phyloP scores from a whole-genome alignment of 768 basidiomycete species.

The Termitomyces titanicus region DNA sequence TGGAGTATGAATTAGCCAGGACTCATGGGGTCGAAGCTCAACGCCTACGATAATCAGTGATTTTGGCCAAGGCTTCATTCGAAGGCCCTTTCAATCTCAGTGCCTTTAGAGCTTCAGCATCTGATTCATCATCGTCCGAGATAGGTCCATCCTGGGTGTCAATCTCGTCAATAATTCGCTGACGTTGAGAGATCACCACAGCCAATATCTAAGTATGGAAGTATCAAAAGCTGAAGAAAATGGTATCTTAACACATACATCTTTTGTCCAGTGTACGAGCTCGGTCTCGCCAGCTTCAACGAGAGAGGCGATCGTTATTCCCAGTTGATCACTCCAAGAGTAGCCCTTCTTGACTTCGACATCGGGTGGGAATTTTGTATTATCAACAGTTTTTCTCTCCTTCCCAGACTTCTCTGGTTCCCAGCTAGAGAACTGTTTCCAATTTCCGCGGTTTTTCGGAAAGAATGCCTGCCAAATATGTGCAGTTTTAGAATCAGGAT shows the following conservation, averaged over 20 bases:
- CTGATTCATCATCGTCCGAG: constrained; percentile 21
- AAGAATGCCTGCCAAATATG: constrained; percentile 65
- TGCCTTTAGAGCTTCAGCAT: constrained; percentile 10
- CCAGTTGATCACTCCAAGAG: constrained; percentile 86
- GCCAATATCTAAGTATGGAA: constrained; percentile 47
- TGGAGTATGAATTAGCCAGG: constrained; percentile 21
- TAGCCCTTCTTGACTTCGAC: constrained; percentile 84
- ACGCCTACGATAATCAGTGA: constrained; percentile 73
- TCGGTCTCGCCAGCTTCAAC: constrained; percentile 59
- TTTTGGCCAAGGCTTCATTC: constrained; percentile 62
- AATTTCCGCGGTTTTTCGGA: constrained; percentile 82
- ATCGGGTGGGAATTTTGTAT: constrained; percentile 55
- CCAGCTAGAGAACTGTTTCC: constrained; percentile 84
- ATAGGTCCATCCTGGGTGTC: constrained; percentile 32
- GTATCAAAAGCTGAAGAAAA: neutral
- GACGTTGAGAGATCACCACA: constrained; percentile 55
- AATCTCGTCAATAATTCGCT: constrained; percentile 58
- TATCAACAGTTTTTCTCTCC: constrained; percentile 34
- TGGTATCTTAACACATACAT: constrained; percentile 46
- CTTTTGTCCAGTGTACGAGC: constrained; percentile 76
- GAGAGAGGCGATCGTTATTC: constrained; percentile 75
- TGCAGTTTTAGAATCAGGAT: neutral
- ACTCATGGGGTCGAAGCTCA: neutral
- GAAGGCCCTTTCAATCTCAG: constrained; percentile 46
- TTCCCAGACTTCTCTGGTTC: constrained; percentile 49